Conservation (phyloP, 2,329 filamentous ascomycete genomes). For the Pezicula neosporulosa region DNA sequence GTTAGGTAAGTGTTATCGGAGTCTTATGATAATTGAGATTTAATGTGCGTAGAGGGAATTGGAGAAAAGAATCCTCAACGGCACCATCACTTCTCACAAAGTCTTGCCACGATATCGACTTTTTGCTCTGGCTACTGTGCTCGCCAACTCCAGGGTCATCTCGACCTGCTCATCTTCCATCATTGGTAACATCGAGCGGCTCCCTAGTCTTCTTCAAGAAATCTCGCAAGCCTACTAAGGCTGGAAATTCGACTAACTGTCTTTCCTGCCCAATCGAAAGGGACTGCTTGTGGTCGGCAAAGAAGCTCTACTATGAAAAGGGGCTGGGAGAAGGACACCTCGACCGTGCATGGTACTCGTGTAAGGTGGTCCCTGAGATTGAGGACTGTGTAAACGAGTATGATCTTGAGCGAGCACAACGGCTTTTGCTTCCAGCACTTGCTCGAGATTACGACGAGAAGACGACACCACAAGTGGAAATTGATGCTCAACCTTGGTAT, state of each 20-base stretch:
- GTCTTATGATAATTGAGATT: not conserved
- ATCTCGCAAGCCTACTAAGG: constrained; percentile 69
- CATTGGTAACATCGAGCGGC: constrained; percentile 72
- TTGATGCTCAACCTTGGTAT: not conserved
- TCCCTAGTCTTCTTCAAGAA: constrained; percentile 74
- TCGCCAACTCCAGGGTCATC: constrained; percentile 42
- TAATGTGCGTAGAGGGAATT: constrained; percentile 61
- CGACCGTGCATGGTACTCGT: not conserved
- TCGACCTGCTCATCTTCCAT: constrained; percentile 65
- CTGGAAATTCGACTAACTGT: constrained; percentile 82
- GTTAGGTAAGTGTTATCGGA: constrained; percentile 49
- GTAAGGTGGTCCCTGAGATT: not conserved
- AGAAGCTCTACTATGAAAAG: constrained; percentile 62
- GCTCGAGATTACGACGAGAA: not conserved
- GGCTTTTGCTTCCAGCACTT: not conserved
- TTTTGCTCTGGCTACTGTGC: constrained; percentile 83
- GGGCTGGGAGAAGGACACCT: not conserved
- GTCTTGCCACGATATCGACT: constrained; percentile 90
- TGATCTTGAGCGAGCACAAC: not conserved
- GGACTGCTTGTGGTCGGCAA: constrained; percentile 81
- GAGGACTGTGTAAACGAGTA: constrained; percentile 20
- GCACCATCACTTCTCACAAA: constrained; percentile 83
- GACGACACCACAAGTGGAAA: not conserved
- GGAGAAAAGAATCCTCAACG: constrained; percentile 72
- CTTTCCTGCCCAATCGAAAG: constrained; percentile 71